Percentiles rank a stretch among this genome's conserved stretches.
Conservation (phyloP, 805 yeast genomes). For the Cephaloascus fragrans region DNA sequence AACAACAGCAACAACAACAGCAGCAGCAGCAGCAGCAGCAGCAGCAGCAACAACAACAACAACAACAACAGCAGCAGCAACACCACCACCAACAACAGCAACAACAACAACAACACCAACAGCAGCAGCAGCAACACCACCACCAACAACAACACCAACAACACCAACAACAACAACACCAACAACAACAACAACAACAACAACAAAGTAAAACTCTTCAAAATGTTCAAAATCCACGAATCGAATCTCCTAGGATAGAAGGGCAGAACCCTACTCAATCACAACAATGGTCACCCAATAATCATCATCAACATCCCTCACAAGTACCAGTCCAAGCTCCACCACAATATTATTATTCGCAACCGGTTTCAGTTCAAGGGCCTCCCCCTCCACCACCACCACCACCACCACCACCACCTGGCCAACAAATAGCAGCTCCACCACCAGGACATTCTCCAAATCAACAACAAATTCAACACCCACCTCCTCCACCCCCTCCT, state of each 20-base stretch:
- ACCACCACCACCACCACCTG: conserved; percentile 4
- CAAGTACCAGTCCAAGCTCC: conserved; percentile 2
- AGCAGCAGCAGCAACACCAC: conserved; percentile 4
- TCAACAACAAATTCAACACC: conserved; percentile 8
- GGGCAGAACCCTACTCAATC: conserved; percentile 6
- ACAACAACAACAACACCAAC: conserved; percentile 6
- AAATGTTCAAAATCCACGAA: conserved; percentile 4
- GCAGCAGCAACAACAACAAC: conserved; percentile 12
- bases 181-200: conserved; percentile 5
- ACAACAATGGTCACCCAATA: conserved; percentile 2
- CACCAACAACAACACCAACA: conserved; percentile 1
- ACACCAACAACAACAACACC: conserved; percentile 5
- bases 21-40: conserved; percentile 6
- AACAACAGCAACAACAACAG: conserved; percentile 7
- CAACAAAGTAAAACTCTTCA: conserved; percentile 12
- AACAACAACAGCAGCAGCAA: conserved; percentile 5
- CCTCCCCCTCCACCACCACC: conserved; percentile 1
- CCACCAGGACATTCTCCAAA: conserved; percentile 4
- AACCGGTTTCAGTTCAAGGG: not conserved
- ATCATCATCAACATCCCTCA: conserved; percentile 1
- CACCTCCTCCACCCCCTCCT: conserved; percentile 19
- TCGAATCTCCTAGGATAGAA: conserved; percentile 4
- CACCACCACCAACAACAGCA: conserved; percentile 4
- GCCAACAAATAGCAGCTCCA: conserved; percentile 1
- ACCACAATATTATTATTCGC: conserved; percentile 1